phyloP scores from a whole-genome alignment of 2,329 filamentous ascomycete species.

The Hypoxylon sp. region DNA sequence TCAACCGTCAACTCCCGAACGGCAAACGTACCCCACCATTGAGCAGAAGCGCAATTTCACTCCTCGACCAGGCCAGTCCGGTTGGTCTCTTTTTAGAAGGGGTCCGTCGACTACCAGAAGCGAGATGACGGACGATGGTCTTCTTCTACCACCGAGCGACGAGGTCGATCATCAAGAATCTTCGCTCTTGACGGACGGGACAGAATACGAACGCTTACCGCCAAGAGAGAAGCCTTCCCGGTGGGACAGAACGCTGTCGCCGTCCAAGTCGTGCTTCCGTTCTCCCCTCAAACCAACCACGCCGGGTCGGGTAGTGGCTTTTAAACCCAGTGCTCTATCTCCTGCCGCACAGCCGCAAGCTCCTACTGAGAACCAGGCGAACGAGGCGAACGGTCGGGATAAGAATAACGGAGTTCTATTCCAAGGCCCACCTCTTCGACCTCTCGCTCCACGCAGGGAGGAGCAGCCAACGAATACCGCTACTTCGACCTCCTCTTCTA shows the following conservation, averaged over 20 bases:
- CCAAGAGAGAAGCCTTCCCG: constrained; percentile 63
- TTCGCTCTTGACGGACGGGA: constrained; percentile 57
- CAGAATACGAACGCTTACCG: constrained; percentile 58
- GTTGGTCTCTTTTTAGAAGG: constrained; percentile 58
- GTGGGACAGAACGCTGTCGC: constrained; percentile 68
- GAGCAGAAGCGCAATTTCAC: constrained; percentile 67
- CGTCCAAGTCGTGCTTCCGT: constrained; percentile 70
- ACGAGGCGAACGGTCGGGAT: constrained; percentile 35
- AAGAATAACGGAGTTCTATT: constrained; percentile 21
- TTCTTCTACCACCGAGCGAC: constrained; percentile 42
- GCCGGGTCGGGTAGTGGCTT: constrained; percentile 71
- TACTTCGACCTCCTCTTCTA: constrained; percentile 28
- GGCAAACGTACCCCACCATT: constrained; percentile 55
- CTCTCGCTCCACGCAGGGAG: constrained; percentile 56
- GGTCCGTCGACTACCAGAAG: constrained; percentile 48
- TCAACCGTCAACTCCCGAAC: constrained; percentile 55
- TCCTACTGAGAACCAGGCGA: constrained; percentile 43
- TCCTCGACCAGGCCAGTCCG: constrained; percentile 57
- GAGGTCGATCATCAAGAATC: constrained; percentile 51
- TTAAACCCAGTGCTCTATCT: constrained; percentile 66
- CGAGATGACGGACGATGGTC: constrained; percentile 32
- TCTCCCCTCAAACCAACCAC: constrained; percentile 72
- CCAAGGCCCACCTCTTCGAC: constrained; percentile 42
- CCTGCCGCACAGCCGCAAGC: constrained; percentile 61
- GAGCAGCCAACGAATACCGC: constrained; percentile 43